A percentile compares a stretch with the other conserved stretches of the same genome.
Conservation (phyloP, 345 rosid species). For the Bretschneidera sinensis region DNA sequence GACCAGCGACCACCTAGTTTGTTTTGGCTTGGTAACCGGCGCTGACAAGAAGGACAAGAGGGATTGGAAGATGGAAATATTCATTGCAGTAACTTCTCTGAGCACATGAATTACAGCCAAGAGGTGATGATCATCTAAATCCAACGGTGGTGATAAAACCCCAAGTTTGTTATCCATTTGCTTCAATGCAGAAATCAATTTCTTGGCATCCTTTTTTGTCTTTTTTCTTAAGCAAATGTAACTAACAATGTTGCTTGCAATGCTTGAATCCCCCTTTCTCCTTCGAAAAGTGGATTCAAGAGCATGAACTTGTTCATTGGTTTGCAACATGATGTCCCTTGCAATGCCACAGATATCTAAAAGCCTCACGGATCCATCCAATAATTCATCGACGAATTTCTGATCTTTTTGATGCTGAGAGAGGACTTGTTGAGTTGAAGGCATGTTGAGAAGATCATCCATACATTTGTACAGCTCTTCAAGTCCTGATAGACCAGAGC, state of each 20-base stretch:
- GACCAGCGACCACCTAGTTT: conserved; percentile 43
- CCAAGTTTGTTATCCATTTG: conserved; percentile 35
- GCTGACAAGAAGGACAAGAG: conserved; percentile 40
- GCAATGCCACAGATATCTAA: conserved; percentile 54
- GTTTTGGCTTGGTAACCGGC: conserved; percentile 25
- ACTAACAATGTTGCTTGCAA: conserved; percentile 14
- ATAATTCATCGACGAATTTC: conserved; percentile 39
- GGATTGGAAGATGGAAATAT: conserved; percentile 36
- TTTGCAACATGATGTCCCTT: conserved; percentile 45
- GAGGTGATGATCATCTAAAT: conserved; percentile 29
- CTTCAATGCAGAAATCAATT: conserved; percentile 36
- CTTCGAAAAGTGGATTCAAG: conserved; percentile 60
- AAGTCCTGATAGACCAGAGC: conserved; percentile 32
- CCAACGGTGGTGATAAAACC: conserved; percentile 2
- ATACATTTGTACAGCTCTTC: conserved; percentile 40
- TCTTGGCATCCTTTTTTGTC: conserved; percentile 52
- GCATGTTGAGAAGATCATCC: conserved; percentile 54
- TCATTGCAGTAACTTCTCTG: conserved; percentile 35
- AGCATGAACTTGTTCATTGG: conserved; percentile 43
- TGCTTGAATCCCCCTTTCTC: conserved; percentile 38
- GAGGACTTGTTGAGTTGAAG: conserved; percentile 48
- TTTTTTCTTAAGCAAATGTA: conserved; percentile 45
- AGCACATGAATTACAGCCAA: conserved; percentile 36
- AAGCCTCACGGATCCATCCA: conserved; percentile 57
- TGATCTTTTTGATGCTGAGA: conserved; percentile 20